phyloP scores from a whole-genome alignment of 164 flowering plant genomes.

The Aristolochia californica region DNA sequence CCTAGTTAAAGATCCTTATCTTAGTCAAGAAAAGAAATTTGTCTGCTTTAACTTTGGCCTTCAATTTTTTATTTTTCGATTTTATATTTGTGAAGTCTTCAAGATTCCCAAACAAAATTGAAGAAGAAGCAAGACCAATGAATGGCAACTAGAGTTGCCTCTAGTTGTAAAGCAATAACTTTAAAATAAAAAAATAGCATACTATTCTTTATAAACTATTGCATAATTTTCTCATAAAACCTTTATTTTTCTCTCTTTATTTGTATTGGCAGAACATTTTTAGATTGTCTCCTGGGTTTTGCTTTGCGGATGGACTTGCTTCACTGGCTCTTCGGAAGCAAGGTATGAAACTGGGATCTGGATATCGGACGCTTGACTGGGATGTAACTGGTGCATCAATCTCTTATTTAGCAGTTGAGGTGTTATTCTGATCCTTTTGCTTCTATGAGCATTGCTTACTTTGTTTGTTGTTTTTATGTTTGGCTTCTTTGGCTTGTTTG shows the following conservation, averaged over 20 bases:
- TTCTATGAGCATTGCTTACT: neutral
- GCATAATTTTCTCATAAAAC: neutral
- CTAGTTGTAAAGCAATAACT: too few species aligned
- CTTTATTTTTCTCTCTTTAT: neutral
- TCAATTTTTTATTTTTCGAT: too few species aligned
- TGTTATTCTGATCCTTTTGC: constrained; percentile 16
- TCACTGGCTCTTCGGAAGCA: constrained; percentile 92
- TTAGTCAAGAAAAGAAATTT: too few species aligned
- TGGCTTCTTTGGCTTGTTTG: neutral
- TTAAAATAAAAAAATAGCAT: too few species aligned
- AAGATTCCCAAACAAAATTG: too few species aligned
- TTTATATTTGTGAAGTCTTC: too few species aligned
- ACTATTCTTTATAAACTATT: too few species aligned
- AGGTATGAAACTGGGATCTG: constrained; percentile 70
- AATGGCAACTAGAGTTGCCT: too few species aligned
- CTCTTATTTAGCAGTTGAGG: constrained; percentile 75
- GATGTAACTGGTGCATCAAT: constrained; percentile 90
- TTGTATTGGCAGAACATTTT: constrained; percentile 58
- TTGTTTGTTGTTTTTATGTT: constrained; percentile 7
- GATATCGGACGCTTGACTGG: constrained; percentile 64
- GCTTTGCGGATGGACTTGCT: constrained; percentile 99
- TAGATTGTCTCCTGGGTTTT: constrained; percentile 92
- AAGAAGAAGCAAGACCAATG: too few species aligned
- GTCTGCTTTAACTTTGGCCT: too few species aligned
- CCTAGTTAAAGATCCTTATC: too few species aligned